Base-by-base conservation (phyloP, 108 stramenopile species). In the Skeletonema costatum region DNA sequence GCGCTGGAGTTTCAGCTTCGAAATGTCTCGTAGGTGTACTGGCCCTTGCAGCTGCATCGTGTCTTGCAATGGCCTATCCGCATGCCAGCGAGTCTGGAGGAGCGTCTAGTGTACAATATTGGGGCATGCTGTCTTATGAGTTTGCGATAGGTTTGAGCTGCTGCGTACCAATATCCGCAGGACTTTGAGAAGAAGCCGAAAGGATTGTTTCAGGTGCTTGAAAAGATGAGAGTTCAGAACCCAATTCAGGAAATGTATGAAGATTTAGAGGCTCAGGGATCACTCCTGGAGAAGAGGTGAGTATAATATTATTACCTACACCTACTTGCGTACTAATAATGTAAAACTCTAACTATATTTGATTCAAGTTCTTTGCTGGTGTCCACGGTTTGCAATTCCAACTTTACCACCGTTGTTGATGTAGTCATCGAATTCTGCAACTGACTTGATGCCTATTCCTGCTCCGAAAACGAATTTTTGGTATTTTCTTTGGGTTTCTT, bases 121-220 rank as follows among this genome's bases (percentile, higher is more conserved):
- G 85, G 30, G 96, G 88, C 35, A 97, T 99, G 87, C 81, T 93
- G 33, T 51, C 92, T 2, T 99, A 98, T 84, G 99, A 99, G 78
- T 87, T 87, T 19, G 91, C 90, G 74, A 97, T 98, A 21, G 99
- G 99, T 17, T n/a, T n/a, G n/a, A n/a, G n/a, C n/a, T n/a, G n/a
- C n/a, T n/a, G n/a, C n/a, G n/a, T n/a, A n/a, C n/a, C n/a, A n/a
- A 30, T 32, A 33, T 67, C 72, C 68, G 3, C 78, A 77, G 38
- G 29, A 71, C 41, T 32, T 70, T 32, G 73, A 66, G 29, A 68
- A 39, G 32, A 60, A 64, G 81, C 76, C 68, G 14, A 31, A 33
- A 19, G 56, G 73, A 74, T 21, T 68, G 19, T 19, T 33, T 38
- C 7, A 38, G 2, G 44, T 71, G 25, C 38, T 76, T 3, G 38